Evolutionary conservation across 805 yeast species (phyloP).

Genomic region (Wickerhamiella parazyma): DNA sequence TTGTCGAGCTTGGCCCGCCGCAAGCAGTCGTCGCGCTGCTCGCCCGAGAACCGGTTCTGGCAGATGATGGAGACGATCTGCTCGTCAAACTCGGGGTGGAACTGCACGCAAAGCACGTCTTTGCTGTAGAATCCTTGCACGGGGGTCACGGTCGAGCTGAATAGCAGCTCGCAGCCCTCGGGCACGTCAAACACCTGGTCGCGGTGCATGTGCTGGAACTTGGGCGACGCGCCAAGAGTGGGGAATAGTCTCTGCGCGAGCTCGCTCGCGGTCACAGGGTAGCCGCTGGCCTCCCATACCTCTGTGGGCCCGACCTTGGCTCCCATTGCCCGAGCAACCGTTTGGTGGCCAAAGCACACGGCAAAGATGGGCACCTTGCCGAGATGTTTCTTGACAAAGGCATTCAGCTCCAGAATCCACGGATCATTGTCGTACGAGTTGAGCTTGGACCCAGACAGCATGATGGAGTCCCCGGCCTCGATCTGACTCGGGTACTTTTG

Average conservation of each 20-base stretch:
- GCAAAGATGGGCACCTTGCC: conserved; percentile 31
- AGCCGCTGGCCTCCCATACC: conserved; percentile 67
- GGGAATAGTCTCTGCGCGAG: conserved; percentile 28
- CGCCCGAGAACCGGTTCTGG: conserved; percentile 22
- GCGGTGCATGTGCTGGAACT: conserved; percentile 43
- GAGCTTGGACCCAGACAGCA: conserved; percentile 29
- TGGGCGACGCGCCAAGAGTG: conserved; percentile 17
- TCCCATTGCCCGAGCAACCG: conserved; percentile 54
- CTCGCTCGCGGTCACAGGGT: conserved; percentile 35
- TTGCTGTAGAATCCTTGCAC: conserved; percentile 55
- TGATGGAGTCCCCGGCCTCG: conserved; percentile 21
- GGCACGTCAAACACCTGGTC: conserved; percentile 41
- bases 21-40: conserved; percentile 11
- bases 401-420: conserved; percentile 28
- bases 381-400: conserved; percentile 17
- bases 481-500: conserved; percentile 20
- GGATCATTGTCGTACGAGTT: conserved; percentile 24
- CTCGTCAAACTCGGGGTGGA: conserved; percentile 71
- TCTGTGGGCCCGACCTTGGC: conserved; percentile 43
- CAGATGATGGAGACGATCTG: conserved; percentile 22
- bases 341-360: conserved; percentile 81
- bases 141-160: conserved; percentile 37
- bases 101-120: conserved; percentile 59
- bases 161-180: conserved; percentile 34
- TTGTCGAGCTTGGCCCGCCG: conserved; percentile 27